These are phyloP conservation scores for Potentilla sterilis DNA, from an alignment of 306 rosid genomes.

Conservation along the genomic window DNA sequence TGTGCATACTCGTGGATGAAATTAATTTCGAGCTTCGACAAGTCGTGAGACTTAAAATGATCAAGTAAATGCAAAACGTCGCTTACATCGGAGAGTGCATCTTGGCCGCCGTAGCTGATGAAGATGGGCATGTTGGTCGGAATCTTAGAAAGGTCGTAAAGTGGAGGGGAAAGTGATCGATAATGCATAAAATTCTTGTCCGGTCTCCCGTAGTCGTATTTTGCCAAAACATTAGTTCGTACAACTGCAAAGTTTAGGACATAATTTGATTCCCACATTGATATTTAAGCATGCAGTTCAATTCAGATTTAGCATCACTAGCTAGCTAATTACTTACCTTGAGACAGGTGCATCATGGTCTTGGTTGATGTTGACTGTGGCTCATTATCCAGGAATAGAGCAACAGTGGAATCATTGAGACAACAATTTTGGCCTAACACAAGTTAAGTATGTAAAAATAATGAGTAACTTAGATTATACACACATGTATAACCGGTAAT, in stretches of 20 bases:
- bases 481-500: too few relatives aligned
- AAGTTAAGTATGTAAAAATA: background rate
- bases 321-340: slow-evolving; percentile 46
- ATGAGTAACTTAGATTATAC: background rate
- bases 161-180: slow-evolving; percentile 56
- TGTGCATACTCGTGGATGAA: slow-evolving; percentile 70
- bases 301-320: background rate
- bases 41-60: slow-evolving; percentile 53
- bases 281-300: background rate
- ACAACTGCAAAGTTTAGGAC: slow-evolving; percentile 45
- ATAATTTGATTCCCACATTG: background rate
- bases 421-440: slow-evolving; percentile 70
- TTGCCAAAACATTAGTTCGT: slow-evolving; percentile 54
- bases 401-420: slow-evolving; percentile 73
- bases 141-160: slow-evolving; percentile 75
- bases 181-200: slow-evolving; percentile 57
- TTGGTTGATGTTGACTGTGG: slow-evolving; percentile 82
- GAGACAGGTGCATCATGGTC: slow-evolving; percentile 84
- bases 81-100: slow-evolving; percentile 63
- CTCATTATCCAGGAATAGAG: slow-evolving; percentile 56
- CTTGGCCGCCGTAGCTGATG: slow-evolving; percentile 81
- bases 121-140: slow-evolving; percentile 71
- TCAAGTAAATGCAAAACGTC: slow-evolving; percentile 68
- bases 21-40: slow-evolving; percentile 52
- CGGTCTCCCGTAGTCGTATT: slow-evolving; percentile 50